Evolutionary conservation across 2,329 filamentous ascomycete genomes (phyloP).

Genomic region (Penicillium expansum): DNA sequence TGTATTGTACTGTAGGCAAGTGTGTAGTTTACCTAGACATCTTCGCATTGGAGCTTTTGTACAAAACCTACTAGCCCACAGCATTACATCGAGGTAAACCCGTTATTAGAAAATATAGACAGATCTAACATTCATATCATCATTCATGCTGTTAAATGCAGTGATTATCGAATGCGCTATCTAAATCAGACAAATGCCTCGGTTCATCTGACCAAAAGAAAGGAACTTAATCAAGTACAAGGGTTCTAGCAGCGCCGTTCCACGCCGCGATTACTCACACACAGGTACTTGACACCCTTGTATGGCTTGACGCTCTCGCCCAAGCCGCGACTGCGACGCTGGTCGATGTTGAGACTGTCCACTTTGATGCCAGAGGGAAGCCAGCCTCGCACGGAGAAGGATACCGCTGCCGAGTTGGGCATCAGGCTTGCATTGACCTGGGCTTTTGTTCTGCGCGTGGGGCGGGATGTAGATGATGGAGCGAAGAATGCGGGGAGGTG

Average conservation of each 20-base stretch:
- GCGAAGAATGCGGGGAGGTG: conserved; percentile 24
- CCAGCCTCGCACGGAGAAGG: conserved; percentile 62
- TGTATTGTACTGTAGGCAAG: neutral
- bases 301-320: conserved; percentile 90
- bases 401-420: conserved; percentile 73
- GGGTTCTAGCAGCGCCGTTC: conserved; percentile 40
- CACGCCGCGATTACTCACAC: conserved; percentile 60
- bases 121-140: neutral
- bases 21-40: neutral
- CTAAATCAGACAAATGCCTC: neutral
- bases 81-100: neutral
- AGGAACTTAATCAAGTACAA: neutral
- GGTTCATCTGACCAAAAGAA: neutral
- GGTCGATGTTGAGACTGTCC: conserved; percentile 60
- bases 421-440: conserved; percentile 73
- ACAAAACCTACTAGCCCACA: neutral
- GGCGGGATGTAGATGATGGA: conserved; percentile 20
- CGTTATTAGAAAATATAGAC: neutral
- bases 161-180: conserved; percentile 3
- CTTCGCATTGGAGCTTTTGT: neutral
- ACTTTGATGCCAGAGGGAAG: conserved; percentile 63
- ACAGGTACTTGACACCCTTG: conserved; percentile 97
- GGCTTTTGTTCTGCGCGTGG: conserved; percentile 39
- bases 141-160: conserved; percentile 7
- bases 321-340: conserved; percentile 79